Evolutionary conservation across 2,329 filamentous ascomycete species (phyloP), one percentile per base, ranked within the genome.

Genomic region (Mollisia scopiformis): DNA sequence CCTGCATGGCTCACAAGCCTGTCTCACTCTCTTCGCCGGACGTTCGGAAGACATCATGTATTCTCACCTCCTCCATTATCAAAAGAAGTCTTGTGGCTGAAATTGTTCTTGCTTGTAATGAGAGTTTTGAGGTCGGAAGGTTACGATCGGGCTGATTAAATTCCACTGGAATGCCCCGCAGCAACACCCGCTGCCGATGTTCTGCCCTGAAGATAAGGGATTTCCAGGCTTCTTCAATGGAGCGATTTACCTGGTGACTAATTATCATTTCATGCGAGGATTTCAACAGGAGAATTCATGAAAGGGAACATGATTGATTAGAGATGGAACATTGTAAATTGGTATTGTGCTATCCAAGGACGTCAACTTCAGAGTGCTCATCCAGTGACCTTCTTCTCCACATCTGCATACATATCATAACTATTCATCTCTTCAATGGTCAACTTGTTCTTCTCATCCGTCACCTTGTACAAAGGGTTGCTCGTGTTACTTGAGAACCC

Each of bases 371-470:
- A 47, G 6, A 47, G 8, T 6, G 11, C 7, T 13, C 16, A 21
- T 25, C 8, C 25, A 16, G 11, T 57, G 23, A 62, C 58, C 53
- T 55, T 61, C 21, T 35, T 56, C 57, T 84, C 81, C 16, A 85
- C 73, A 62, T 86, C 83, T 56, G 76, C 77, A 68, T 84, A 80
- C 82, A 87, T 85, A 67, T 87, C 82, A 63, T 87, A 87, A 14
- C 78, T 77, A 62, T 90, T 89, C 86, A 90, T 89, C 72, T 90
- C 87, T 64, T 88, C 85, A 53, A 90, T 88, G 0, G 87, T 89
- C 31, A 90, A 69, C 63, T 87, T 87, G 50, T 84, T 80, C 65
- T 78, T 82, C 66, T 86, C 80, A 55, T 88, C 82, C 63, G 84
- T 81, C 0, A 89, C 87, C 68, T 84, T 85, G 74, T 89, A 89